Evolutionary conservation across 2,329 filamentous ascomycete species (phyloP), one percentile per base, ranked within the genome.

Genomic region (Ophiostoma australiae): DNA sequence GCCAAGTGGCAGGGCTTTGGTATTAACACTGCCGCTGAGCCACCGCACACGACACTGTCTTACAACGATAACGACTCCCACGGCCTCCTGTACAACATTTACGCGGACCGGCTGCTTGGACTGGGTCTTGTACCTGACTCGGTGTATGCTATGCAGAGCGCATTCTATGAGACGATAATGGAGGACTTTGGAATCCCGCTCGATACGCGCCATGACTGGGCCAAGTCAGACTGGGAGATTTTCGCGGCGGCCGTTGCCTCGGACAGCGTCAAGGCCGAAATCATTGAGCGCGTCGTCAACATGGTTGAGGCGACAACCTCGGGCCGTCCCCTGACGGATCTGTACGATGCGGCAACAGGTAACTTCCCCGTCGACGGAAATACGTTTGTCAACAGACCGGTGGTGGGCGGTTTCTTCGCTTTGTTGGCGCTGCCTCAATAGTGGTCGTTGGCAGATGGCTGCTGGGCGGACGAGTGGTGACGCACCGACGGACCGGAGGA

Each of bases 211-310:
- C 91, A 95, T 80, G 82, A 89, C 0, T 94, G 93, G 81, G 91
- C 92, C 73, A 97, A 97, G 81, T 88, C 87, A 0, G 93, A 97
- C 81, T 97, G 93, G 93, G 89, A 94, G 77, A 88, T 95, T 78
- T 94, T 93, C 81, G 87, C 88, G 5, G 93, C 93, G n/a, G 90
- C 92, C 11, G 89, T 94, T 13, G 86, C 91, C 0, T 84, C 84
- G 61, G 79, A 83, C 70, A 79, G 83, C 39, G 90, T 90, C 1
- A 84, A 88, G 70, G 80, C 83, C 13, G 83, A 89, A 77, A 91
- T 97, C 75, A 83, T 94, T 69, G 82, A 87, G 68, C 85, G 87
- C 48, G 85, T 94, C 65, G 90, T 90, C 1, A 82, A 80, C 71
- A 97, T 92, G 91, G 84, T 96, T 76, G 90, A 90, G 75, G 86